Evolutionary conservation across 208 protist species (phyloP).

Genomic region (Porcisia deanei): DNA sequence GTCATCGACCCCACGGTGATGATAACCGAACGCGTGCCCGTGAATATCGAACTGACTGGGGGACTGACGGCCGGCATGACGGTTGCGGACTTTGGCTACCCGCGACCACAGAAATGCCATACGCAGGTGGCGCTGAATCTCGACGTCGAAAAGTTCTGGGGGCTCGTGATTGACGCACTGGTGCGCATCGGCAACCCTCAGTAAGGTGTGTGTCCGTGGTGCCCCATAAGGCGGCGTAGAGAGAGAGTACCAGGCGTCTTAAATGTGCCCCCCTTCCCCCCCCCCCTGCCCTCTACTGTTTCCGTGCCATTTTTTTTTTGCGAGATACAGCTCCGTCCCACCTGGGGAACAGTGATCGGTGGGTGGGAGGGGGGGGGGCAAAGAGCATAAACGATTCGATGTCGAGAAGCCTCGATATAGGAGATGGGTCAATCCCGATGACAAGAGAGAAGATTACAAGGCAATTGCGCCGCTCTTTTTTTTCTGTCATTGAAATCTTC

Average conservation of each 20-base stretch:
- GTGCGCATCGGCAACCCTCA: slow-evolving; percentile 50
- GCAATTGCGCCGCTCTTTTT: neutral
- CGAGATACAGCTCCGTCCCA: neutral
- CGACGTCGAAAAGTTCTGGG: slow-evolving; percentile 74
- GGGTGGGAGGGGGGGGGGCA: no score
- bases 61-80: slow-evolving; percentile 58
- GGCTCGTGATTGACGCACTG: slow-evolving; percentile 61
- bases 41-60: slow-evolving; percentile 65
- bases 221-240: neutral
- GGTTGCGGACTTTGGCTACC: slow-evolving; percentile 51
- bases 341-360: neutral
- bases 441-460: neutral
- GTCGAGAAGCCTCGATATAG: neutral
- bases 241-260: no score
- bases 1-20: slow-evolving; percentile 71
- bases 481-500: no score
- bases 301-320: neutral
- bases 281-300: no score
- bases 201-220: neutral
- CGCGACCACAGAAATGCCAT: slow-evolving; percentile 42
- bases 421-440: neutral
- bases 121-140: slow-evolving; percentile 64
- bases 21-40: slow-evolving; percentile 41
- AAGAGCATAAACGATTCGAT: neutral
- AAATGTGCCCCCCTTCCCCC: no score